These are phyloP conservation scores for Helminthosporium solani DNA, from an alignment of 2,329 filamentous ascomycete genomes.

Conservation along the genomic window DNA sequence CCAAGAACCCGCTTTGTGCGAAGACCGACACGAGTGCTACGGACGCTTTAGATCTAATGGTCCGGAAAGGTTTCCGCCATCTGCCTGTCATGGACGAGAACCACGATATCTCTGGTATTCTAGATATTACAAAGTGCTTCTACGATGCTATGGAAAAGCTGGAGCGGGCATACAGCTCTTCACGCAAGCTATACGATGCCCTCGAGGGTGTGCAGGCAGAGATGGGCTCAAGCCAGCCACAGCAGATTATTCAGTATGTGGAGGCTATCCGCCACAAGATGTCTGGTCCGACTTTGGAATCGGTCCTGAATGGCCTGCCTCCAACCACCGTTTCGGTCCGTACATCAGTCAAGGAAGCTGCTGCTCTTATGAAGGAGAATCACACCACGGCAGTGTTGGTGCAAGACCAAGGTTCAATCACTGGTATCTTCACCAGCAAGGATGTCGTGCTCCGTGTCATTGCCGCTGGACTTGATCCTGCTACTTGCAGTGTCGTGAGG, in stretches of 20 bases:
- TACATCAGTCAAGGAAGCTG: constrained; percentile 94
- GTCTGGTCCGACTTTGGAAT: constrained; percentile 95
- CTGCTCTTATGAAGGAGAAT: constrained; percentile 96
- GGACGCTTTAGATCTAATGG: constrained; percentile 96
- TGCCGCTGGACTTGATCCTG: constrained; percentile 89
- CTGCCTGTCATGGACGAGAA: constrained; percentile 99
- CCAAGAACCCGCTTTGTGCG: constrained; percentile 96
- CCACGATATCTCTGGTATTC: constrained; percentile 95
- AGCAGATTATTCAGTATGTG: constrained; percentile 98
- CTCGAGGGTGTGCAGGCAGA: constrained; percentile 97
- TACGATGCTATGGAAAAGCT: constrained; percentile 99
- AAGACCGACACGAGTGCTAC: constrained; percentile 97
- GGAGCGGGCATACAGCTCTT: constrained; percentile 95
- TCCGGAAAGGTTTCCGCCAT: constrained; percentile 95
- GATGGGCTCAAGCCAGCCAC: constrained; percentile 89
- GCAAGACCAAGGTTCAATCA: constrained; percentile 95
- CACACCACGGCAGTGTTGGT: constrained; percentile 96
- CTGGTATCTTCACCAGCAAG: constrained; percentile 99
- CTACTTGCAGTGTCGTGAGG: constrained; percentile 93
- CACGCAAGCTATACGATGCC: constrained; percentile 96
- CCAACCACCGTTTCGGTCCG: constrained; percentile 93
- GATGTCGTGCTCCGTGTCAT: constrained; percentile 98
- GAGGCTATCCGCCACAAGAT: constrained; percentile 94
- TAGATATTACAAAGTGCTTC: constrained; percentile 99
- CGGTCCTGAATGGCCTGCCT: constrained; percentile 85